Evolutionary conservation across 2,329 filamentous ascomycete species (phyloP), one percentile per base, ranked within the genome.

Genomic region (Penicillium sp.): DNA sequence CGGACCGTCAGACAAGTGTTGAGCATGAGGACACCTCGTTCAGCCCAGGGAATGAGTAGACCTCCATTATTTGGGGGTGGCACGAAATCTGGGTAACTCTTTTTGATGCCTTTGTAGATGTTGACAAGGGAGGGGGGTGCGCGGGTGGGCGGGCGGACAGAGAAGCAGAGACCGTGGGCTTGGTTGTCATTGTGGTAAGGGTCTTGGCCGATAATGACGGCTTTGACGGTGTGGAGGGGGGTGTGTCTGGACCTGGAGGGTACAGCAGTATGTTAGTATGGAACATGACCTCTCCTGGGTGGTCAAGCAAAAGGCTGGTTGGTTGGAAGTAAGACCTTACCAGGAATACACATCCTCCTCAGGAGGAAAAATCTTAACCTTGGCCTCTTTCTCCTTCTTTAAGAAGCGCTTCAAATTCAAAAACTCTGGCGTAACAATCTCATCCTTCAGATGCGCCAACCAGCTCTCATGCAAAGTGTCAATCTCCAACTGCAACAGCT

Each of bases 141-240:
- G 4, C 87, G 86, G 0, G 92, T 96, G 0, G 95, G 95, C 3
- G 94, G 89, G 10, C 91, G 91, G 58, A 98, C 93, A 52, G 92
- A 97, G 83, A 99, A 99, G 75, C 91, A 94, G 61, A 99, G 88
- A 46, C 95, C 95, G 77, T 98, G 95, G 54, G 95, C 95, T 82
- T 99, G 95, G 77, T 96, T 96, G 75, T 87, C 77, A 76, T 96
- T 96, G 81, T 99, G 95, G 78, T 99, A 99, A 2, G 95, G 95
- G 75, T 99, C 95, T 80, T 99, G 95, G 66, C 95, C 95, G 57
- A 98, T 79, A 72, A 99, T 93, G 62, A 99, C 93, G 59, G 91
- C 90, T 77, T 96, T 97, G 76, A 98, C 93, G 14, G 84, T 89
- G 80, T 89, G 82, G 69, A 99, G 88, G 7, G 95, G 93, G 0